These are phyloP conservation scores for Tricholomella constricta DNA, from an alignment of 768 basidiomycete species.

Conservation along the genomic window DNA sequence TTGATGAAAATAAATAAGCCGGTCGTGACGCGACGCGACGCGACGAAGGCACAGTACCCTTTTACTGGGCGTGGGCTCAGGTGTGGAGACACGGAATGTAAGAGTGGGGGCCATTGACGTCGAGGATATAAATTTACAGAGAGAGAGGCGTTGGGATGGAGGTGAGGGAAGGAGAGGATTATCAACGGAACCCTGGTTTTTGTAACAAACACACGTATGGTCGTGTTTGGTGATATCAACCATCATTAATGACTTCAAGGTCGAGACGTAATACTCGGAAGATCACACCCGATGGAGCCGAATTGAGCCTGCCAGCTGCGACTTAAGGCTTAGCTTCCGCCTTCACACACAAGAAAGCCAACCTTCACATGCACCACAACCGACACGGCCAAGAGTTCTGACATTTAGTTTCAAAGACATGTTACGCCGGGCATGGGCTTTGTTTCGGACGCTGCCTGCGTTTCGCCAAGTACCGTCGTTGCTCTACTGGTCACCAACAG, in stretches of 20 bases:
- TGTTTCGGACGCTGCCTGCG: neutral
- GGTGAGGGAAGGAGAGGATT: conserved; percentile 5
- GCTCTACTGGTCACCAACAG: conserved; percentile 62
- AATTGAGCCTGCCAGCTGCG: too few species aligned
- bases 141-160: neutral
- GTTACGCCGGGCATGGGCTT: conserved; percentile 8
- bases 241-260: conserved; percentile 18
- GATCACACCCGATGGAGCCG: too few species aligned
- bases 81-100: conserved; percentile 28
- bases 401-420: neutral
- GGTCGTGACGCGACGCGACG: conserved; percentile 4
- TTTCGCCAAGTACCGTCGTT: conserved; percentile 21
- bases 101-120: conserved; percentile 31
- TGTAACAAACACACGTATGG: conserved; percentile 33
- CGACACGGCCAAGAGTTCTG: too few species aligned
- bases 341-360: too few species aligned
- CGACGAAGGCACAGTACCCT: conserved; percentile 36
- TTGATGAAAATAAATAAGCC: conserved; percentile 1
- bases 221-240: conserved; percentile 36
- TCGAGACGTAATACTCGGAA: conserved; percentile 23
- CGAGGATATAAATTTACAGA: conserved; percentile 10
- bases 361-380: too few species aligned
- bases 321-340: too few species aligned
- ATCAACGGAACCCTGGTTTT: conserved; percentile 4
- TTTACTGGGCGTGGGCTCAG: conserved; percentile 51